Conservation (phyloP, 2,329 filamentous ascomycete species). For the Aureobasidium sp. region DNA sequence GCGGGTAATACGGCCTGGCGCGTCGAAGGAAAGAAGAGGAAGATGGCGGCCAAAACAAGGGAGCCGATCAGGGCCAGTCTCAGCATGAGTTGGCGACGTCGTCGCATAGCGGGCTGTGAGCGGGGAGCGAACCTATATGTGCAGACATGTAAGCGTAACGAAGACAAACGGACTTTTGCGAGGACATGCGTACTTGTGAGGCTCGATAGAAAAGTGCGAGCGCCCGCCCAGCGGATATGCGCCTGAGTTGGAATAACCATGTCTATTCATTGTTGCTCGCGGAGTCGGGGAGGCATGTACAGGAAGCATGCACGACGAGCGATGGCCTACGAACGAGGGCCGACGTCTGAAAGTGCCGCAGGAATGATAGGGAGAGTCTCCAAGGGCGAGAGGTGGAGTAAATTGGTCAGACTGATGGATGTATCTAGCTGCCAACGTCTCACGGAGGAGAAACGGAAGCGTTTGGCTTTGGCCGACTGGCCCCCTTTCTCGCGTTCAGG, state of each 20-base stretch:
- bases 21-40: conserved; percentile 71
- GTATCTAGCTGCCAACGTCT: conserved; percentile 4
- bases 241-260: conserved; percentile 18
- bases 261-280: conserved; percentile 17
- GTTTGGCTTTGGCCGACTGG: conserved; percentile 9
- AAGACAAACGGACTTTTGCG: not conserved
- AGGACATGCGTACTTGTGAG: conserved; percentile 17
- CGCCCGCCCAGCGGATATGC: conserved; percentile 19
- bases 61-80: conserved; percentile 56
- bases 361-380: not conserved
- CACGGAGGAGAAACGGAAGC: conserved; percentile 7
- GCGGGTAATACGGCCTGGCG: conserved; percentile 54
- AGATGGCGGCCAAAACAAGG: conserved; percentile 53
- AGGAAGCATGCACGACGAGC: conserved; percentile 8
- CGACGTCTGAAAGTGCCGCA: conserved; percentile 3
- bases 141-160: not conserved
- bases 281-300: conserved; percentile 10
- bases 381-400: not conserved
- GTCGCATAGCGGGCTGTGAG: conserved; percentile 63
- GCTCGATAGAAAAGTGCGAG: conserved; percentile 19
- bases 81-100: conserved; percentile 64
- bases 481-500: conserved; percentile 12
- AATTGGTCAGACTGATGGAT: not conserved
- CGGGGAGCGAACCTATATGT: conserved; percentile 71
- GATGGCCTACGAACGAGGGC: not conserved